phyloP scores from a whole-genome alignment of 805 yeast genomes.

The Wickerhamiella alocasiicola region DNA sequence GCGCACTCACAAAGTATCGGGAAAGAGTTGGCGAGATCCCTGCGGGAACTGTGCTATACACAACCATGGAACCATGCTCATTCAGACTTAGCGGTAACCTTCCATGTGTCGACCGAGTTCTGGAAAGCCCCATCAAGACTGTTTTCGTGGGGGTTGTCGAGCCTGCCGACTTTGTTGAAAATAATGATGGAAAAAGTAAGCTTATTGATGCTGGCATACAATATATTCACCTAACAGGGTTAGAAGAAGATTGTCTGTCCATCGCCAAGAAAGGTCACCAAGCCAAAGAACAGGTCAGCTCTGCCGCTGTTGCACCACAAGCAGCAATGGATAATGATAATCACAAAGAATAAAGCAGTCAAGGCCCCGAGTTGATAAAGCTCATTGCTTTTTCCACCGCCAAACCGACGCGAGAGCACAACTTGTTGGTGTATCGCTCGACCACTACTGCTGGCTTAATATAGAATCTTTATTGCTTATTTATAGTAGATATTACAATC shows the following conservation, averaged over 20 bases:
- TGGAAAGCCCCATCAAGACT: conserved; percentile 46
- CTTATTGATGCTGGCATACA: conserved; percentile 47
- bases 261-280: conserved; percentile 66
- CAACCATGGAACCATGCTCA: conserved; percentile 97
- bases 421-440: too few relatives aligned
- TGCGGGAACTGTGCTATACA: conserved; percentile 65
- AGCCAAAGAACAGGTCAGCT: background rate
- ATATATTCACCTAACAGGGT: conserved; percentile 74
- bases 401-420: too few relatives aligned
- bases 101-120: conserved; percentile 76
- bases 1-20: conserved; percentile 71
- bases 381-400: too few relatives aligned
- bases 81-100: conserved; percentile 74
- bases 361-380: too few relatives aligned
- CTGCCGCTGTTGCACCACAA: too few relatives aligned
- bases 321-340: too few relatives aligned
- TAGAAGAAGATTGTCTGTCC: conserved; percentile 52
- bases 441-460: too few relatives aligned
- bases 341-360: too few relatives aligned
- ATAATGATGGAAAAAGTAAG: conserved; percentile 50
- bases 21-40: conserved; percentile 40
- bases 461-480: too few relatives aligned
- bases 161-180: conserved; percentile 77
- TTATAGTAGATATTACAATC: too few relatives aligned
- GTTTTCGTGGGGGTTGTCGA: conserved; percentile 88